A percentile compares a stretch with the other conserved stretches of the same genome.
These are phyloP conservation scores for Cystobasidiaceae sp. DNA, from an alignment of 1,284 basidiomycete genomes.

Conservation along the genomic window DNA sequence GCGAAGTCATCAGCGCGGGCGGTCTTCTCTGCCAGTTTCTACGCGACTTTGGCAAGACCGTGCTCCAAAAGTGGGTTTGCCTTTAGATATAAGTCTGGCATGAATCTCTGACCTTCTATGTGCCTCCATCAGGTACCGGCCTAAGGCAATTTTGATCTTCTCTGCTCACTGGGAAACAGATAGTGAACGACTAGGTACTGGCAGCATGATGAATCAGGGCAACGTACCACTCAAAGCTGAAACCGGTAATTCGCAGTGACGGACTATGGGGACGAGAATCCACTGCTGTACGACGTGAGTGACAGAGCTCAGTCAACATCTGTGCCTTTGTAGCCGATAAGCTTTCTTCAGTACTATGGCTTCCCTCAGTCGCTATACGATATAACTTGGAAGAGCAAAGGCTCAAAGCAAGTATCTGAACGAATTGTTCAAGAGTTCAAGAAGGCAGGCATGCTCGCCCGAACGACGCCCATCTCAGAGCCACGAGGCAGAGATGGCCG, in stretches of 20 bases:
- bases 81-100: background rate
- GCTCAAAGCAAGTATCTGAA: constrained; percentile 56
- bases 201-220: constrained; percentile 47
- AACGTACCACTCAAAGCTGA: background rate
- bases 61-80: constrained; percentile 54
- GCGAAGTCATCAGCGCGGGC: constrained; percentile 49
- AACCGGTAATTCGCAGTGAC: constrained; percentile 53
- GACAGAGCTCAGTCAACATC: background rate
- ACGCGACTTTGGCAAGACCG: constrained; percentile 60
- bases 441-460: constrained; percentile 58
- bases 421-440: constrained; percentile 60
- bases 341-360: constrained; percentile 54
- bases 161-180: constrained; percentile 71
- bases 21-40: constrained; percentile 61
- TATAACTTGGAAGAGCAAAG: constrained; percentile 61
- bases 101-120: background rate
- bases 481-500: constrained; percentile 62
- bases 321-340: background rate
- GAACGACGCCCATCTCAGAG: constrained; percentile 54
- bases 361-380: constrained; percentile 57
- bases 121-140: constrained; percentile 56
- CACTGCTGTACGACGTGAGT: constrained; percentile 58
- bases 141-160: constrained; percentile 68
- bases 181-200: constrained; percentile 52
- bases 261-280: constrained; percentile 66